Percentiles rank a stretch among this genome's conserved stretches.
Conservation (phyloP, 495 filamentous ascomycete species). For the Letharia lupina region DNA sequence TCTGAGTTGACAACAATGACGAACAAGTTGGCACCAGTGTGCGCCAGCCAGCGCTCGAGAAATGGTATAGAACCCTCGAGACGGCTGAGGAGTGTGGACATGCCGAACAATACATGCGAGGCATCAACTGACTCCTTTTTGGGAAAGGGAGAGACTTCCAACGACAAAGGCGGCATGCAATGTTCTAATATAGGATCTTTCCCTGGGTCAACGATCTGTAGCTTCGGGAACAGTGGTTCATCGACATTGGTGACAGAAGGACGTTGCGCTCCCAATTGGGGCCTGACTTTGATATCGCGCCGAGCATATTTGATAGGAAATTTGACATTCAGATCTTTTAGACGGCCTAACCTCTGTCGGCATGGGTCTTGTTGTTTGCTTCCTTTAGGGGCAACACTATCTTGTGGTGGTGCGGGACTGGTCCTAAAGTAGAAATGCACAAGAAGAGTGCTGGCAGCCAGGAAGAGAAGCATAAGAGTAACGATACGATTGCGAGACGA, state of each 20-base stretch:
- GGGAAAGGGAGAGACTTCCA: slow-evolving; percentile 32
- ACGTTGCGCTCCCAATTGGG: background rate
- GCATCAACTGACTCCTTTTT: slow-evolving; percentile 34
- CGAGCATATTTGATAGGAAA: slow-evolving; percentile 32
- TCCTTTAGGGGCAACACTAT: background rate
- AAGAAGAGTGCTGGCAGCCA: background rate
- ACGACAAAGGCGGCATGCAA: slow-evolving; percentile 27
- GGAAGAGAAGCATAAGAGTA: background rate
- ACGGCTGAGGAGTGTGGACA: slow-evolving; percentile 49
- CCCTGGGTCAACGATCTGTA: slow-evolving; percentile 16
- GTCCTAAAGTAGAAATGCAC: background rate
- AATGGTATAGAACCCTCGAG: slow-evolving; percentile 47
- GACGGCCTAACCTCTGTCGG: slow-evolving; percentile 7
- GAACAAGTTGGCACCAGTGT: slow-evolving; percentile 48
- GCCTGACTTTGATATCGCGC: slow-evolving; percentile 34
- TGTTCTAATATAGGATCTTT: slow-evolving; percentile 18
- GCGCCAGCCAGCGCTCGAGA: slow-evolving; percentile 54
- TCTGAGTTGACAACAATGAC: slow-evolving; percentile 46
- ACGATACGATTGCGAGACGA: background rate
- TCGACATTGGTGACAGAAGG: slow-evolving; percentile 30
- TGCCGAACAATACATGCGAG: slow-evolving; percentile 51
- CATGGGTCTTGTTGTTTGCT: background rate
- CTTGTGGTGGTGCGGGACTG: background rate
- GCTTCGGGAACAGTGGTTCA: slow-evolving; percentile 28
- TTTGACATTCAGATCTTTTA: slow-evolving; percentile 6